These are phyloP conservation scores for Cunninghamia lanceolata DNA, from an alignment of 75 land plant species.

Conservation along the genomic window DNA sequence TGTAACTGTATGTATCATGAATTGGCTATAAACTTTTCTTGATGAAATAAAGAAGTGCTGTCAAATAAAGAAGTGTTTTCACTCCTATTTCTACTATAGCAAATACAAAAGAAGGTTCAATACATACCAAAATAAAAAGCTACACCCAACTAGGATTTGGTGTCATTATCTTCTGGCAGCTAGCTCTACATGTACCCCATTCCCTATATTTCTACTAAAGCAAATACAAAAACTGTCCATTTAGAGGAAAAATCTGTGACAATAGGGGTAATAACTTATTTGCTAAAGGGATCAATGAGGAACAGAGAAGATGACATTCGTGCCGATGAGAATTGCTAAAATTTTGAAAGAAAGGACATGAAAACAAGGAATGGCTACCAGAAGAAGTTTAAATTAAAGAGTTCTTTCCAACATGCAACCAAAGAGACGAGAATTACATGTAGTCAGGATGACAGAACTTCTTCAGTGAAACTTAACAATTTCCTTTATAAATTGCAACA, in stretches of 20 bases:
- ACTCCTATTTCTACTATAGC: neutral
- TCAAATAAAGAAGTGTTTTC: neutral
- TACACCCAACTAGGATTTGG: neutral
- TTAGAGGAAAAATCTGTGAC: neutral
- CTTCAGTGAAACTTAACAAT: neutral
- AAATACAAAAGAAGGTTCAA: neutral
- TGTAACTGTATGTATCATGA: conserved; percentile 29
- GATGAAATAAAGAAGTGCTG: neutral
- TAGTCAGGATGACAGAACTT: neutral
- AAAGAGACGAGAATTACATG: neutral
- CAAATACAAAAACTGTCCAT: neutral
- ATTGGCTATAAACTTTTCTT: neutral
- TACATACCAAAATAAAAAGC: neutral
- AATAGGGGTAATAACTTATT: neutral
- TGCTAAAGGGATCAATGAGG: neutral
- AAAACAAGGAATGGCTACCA: neutral
- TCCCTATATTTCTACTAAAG: neutral
- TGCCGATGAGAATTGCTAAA: neutral
- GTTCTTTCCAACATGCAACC: neutral
- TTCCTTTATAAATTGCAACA: neutral
- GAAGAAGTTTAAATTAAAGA: neutral
- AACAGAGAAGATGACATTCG: neutral
- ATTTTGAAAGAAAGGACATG: neutral
- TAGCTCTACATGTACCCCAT: neutral
- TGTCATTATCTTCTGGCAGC: neutral